Conservation (phyloP, 805 yeast genomes). For the Barnettozyma californica region DNA sequence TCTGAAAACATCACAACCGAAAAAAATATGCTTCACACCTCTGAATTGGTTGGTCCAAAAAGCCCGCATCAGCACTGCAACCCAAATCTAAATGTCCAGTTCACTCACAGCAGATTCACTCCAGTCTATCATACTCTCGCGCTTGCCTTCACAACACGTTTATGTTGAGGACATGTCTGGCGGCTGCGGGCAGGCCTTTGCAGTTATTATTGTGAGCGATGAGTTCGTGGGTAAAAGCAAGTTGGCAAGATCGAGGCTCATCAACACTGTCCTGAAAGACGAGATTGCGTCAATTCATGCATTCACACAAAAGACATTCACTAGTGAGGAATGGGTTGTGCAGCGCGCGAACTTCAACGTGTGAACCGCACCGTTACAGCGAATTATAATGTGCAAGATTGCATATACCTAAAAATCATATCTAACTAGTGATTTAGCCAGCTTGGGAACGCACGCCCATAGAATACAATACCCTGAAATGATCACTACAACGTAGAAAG, state of each 20-base stretch:
- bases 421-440: not conserved
- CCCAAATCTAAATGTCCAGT: not conserved
- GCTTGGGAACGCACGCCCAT: slow-evolving; percentile 11
- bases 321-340: slow-evolving; percentile 77
- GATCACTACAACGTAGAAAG: slow-evolving; percentile 14
- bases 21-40: too few species aligned
- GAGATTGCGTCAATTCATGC: slow-evolving; percentile 90
- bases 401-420: slow-evolving; percentile 4
- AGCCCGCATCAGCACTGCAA: not conserved
- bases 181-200: slow-evolving; percentile 98
- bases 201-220: slow-evolving; percentile 77
- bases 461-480: slow-evolving; percentile 9
- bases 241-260: slow-evolving; percentile 79
- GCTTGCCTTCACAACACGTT: slow-evolving; percentile 33
- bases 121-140: slow-evolving; percentile 5
- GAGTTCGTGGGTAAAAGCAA: slow-evolving; percentile 77
- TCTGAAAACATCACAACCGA: too few species aligned
- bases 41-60: too few species aligned
- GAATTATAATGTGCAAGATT: not conserved
- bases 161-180: slow-evolving; percentile 68
- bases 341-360: slow-evolving; percentile 23
- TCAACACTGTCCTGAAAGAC: slow-evolving; percentile 73
- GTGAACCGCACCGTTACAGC: too few species aligned
- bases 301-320: slow-evolving; percentile 86
- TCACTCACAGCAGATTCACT: slow-evolving; percentile 7